Conservation (phyloP, 2,329 filamentous ascomycete genomes). For the Lasiodiplodia citricola region DNA sequence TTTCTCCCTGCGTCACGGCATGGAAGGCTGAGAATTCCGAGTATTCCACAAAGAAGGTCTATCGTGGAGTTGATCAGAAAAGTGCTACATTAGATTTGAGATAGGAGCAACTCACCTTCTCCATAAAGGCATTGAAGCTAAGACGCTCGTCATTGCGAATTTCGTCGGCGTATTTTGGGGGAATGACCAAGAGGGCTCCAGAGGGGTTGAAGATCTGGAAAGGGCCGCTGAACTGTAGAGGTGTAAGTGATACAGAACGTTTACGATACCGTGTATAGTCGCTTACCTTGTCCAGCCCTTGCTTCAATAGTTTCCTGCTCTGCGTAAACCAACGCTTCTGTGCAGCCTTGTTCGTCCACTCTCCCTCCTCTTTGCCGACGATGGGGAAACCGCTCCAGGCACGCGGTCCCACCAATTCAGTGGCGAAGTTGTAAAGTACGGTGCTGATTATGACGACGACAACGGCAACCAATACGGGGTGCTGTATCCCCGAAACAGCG, state of each 20-base stretch:
- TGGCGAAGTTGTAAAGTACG: not conserved
- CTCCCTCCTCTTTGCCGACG: conserved; percentile 8
- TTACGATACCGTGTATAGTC: not conserved
- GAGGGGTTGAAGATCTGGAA: conserved; percentile 5
- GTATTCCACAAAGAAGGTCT: conserved; percentile 1
- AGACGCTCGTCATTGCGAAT: conserved; percentile 12
- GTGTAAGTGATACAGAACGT: not conserved
- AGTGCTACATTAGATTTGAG: not conserved
- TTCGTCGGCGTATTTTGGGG: conserved; percentile 7
- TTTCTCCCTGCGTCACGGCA: conserved; percentile 5
- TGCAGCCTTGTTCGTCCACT: conserved; percentile 6
- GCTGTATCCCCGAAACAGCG: not conserved
- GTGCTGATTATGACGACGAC: not conserved
- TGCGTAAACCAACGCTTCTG: not conserved
- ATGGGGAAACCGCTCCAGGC: not conserved
- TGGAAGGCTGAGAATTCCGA: conserved; percentile 1
- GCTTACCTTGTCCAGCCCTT: not conserved
- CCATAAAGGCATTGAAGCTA: conserved; percentile 8
- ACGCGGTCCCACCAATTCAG: not conserved
- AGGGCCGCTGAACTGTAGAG: conserved; percentile 2
- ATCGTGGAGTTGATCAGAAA: not conserved
- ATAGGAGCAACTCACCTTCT: not conserved
- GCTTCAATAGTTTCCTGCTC: not conserved
- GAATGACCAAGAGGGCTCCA: not conserved
- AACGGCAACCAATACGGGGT: not conserved